Base-by-base conservation (phyloP, 2,329 filamentous ascomycete species). In the Ascochyta rabiei region DNA sequence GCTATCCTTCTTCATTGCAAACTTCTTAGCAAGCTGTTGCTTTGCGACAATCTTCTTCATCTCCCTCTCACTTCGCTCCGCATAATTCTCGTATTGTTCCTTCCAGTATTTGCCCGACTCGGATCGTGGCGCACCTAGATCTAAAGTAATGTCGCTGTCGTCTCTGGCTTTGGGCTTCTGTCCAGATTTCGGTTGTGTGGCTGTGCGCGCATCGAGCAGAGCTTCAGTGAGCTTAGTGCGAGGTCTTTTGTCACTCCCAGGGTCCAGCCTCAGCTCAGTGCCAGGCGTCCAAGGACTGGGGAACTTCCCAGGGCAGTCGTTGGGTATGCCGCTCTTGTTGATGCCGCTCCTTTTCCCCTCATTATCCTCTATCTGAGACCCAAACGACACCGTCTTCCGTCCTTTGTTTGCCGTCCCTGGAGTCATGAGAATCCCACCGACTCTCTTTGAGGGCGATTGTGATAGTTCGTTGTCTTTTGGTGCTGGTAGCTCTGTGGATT, bases 101-200 rank as follows among this genome's bases (percentile, higher is more conserved):
- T 93, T 93, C 90, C 90, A 93, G 74, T 89, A 92, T 64, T 84
- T 86, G 6, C 89, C 89, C 4, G 89, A 91, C 55, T 88, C 84
- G 2, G 89, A 91, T 59, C 86, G 84, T 6, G 90, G 89, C 65
- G 90, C 86, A 59, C 88, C 88, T 43, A 91, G 76, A 65, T 92
- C 89, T 42, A 87, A 76, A 0, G 89, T 91, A 52, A 86, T 77
- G 63, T 91, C 88, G 49, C 82, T 80, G 46, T 85, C 82, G 62
- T 79, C 77, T 45, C 73, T 75, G 18, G 72, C 71, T 48, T 71
- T 74, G 21, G 57, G 65, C 33, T 64, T 73, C 46, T 72, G 66
- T 0, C 64, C 68, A 7, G 59, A 52, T 35, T 64, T 71, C 16
- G 61, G 61, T 37, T 72, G 70, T 43, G 63, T 71, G 8, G 78